Base-by-base conservation (phyloP, 2,329 filamentous ascomycete species). In the Nemania bipapillata region DNA sequence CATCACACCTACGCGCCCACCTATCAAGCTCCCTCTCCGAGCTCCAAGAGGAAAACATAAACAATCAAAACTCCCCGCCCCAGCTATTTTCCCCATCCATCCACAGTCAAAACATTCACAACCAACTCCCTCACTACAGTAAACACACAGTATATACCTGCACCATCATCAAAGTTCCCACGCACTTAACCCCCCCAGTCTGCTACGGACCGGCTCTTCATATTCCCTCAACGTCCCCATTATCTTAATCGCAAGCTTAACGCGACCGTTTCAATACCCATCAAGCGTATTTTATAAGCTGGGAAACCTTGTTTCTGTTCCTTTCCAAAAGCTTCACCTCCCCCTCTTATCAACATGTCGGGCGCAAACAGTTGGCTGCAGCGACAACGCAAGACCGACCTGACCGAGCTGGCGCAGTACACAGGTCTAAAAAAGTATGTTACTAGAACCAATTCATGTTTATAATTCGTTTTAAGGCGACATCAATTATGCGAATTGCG, bases 381-480 rank as follows among this genome's bases (percentile, higher is more conserved):
- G 80, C 86, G 87, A 80, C 92, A 96, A 86, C 91, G 92, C 84
- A 97, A 97, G 86, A 86, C 85, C 75, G 92, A 95, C 72, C 87
- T 97, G 65, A 80, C 89, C 74, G 90, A 92, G 71, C 85, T 96
- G 70, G 92, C 93, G 68, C 87, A 92, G 73, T 82, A 85, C 54
- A 86, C 92, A 70, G 91, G 91, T 66, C 83, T 95, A 63, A 86
- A 88, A 78, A 87, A 92, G 93, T 96, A 88, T 77, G 90, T 87
- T n/a, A 70, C 63, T 52, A 64, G 32, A 63, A 55, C 60, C 58
- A 57, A 52, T 68, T 65, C 17, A n/a, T 24, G 24, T 28, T 60
- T 40, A 12, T 24, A 63, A 42, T 56, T 45, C 24, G 45, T 67
- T 58, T 37, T 17, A 26, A 24, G 6, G n/a, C 6, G 4, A 40